Percentiles rank a stretch among this genome's conserved stretches.
Conservation (phyloP, 495 filamentous ascomycete genomes). For the Aspergillus biplanus region DNA sequence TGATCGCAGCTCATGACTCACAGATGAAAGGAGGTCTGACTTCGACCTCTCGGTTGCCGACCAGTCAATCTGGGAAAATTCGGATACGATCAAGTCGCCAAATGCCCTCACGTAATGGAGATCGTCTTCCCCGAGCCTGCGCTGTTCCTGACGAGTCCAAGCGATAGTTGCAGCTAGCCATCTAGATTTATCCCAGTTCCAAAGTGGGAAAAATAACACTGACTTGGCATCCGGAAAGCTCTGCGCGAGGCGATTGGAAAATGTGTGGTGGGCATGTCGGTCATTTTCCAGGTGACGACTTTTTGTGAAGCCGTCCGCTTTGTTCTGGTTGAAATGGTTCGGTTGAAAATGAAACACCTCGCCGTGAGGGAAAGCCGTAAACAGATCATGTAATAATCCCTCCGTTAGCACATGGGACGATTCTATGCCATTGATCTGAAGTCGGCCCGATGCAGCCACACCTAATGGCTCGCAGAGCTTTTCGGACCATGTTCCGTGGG, state of each 20-base stretch:
- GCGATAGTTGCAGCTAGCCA: conserved; percentile 66
- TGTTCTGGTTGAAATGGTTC: neutral
- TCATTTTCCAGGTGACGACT: neutral
- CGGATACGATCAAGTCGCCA: conserved; percentile 62
- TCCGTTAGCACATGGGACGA: conserved; percentile 18
- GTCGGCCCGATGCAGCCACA: conserved; percentile 1
- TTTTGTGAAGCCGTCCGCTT: neutral
- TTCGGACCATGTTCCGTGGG: conserved; percentile 19
- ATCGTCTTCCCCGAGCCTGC: conserved; percentile 49
- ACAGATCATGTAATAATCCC: conserved; percentile 30
- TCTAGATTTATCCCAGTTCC: conserved; percentile 60
- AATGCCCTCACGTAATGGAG: conserved; percentile 60
- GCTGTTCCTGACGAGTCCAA: conserved; percentile 55
- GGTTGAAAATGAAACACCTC: conserved; percentile 30
- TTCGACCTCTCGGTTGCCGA: conserved; percentile 59
- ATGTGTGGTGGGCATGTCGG: conserved; percentile 6
- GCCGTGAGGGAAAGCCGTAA: conserved; percentile 34
- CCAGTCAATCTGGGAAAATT: conserved; percentile 58
- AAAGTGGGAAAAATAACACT: conserved; percentile 62
- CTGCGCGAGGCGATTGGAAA: conserved; percentile 17
- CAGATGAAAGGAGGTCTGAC: conserved; percentile 69
- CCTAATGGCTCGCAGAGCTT: conserved; percentile 23
- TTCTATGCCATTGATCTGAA: neutral
- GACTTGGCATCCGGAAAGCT: conserved; percentile 56
- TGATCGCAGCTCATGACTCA: conserved; percentile 74